phyloP scores from a whole-genome alignment of 1,284 basidiomycete species.

The Mycena sp. region DNA sequence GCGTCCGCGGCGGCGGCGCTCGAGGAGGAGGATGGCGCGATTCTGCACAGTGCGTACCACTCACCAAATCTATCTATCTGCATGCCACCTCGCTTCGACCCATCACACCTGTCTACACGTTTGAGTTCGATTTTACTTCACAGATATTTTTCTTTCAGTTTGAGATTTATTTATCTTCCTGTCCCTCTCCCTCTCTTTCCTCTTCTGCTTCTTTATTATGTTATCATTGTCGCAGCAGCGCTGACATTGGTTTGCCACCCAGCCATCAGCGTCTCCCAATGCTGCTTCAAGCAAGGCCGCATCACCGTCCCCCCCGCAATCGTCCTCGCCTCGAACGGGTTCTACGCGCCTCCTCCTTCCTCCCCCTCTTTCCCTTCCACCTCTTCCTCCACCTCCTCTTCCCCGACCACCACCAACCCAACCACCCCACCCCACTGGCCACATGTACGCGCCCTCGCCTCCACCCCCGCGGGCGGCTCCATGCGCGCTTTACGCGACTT shows the following conservation, averaged over 20 bases:
- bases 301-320: slow-evolving; percentile 65
- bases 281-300: slow-evolving; percentile 68
- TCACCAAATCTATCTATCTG: too few relatives aligned
- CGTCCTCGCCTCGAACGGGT: slow-evolving; percentile 49
- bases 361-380: slow-evolving; percentile 20
- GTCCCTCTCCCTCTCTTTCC: slow-evolving; percentile 62
- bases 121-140: slow-evolving; percentile 72
- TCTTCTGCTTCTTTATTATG: not conserved
- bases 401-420: slow-evolving; percentile 56
- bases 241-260: slow-evolving; percentile 22
- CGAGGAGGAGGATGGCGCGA: slow-evolving; percentile 3
- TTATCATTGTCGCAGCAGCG: too few relatives aligned
- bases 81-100: too few relatives aligned
- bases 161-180: slow-evolving; percentile 53
- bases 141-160: slow-evolving; percentile 42
- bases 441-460: slow-evolving; percentile 50
- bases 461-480: slow-evolving; percentile 44
- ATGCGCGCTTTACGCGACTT: slow-evolving; percentile 45
- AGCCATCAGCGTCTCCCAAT: slow-evolving; percentile 60
- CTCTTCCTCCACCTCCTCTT: slow-evolving; percentile 21
- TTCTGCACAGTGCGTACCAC: too few relatives aligned
- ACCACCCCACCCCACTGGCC: slow-evolving; percentile 62
- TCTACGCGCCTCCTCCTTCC: slow-evolving; percentile 61
- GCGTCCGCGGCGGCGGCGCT: not conserved
- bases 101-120: too few relatives aligned